Conservation (phyloP, 371 early-diverging fungal genomes). For the Mortierella sp. region DNA sequence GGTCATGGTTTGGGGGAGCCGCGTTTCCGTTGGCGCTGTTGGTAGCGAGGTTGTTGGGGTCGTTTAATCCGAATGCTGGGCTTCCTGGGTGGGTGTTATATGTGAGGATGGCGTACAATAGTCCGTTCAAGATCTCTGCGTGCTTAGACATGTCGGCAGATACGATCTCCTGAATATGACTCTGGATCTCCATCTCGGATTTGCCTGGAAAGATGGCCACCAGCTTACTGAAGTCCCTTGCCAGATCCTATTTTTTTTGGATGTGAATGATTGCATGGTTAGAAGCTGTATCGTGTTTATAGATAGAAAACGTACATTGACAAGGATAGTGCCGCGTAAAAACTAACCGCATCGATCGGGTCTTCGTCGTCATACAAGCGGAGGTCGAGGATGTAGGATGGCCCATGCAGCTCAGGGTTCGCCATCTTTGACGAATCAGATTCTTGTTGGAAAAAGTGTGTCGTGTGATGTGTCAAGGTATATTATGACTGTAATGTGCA, state of each 20-base stretch:
- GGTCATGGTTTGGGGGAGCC: neutral
- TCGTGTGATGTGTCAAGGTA: neutral
- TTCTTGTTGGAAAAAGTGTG: neutral
- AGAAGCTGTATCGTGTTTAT: neutral
- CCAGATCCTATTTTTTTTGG: conserved; percentile 64
- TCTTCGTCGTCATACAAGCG: conserved; percentile 62
- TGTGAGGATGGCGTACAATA: conserved; percentile 76
- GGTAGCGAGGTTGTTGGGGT: neutral
- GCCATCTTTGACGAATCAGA: conserved; percentile 30
- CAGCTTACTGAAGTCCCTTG: conserved; percentile 61
- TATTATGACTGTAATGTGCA: neutral
- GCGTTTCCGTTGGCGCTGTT: conserved; percentile 10
- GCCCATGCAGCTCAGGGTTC: conserved; percentile 25
- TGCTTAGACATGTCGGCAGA: conserved; percentile 71
- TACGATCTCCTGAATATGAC: conserved; percentile 72
- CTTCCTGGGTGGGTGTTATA: conserved; percentile 62
- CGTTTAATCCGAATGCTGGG: conserved; percentile 7
- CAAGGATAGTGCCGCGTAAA: neutral
- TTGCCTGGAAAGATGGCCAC: conserved; percentile 63
- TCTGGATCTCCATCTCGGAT: conserved; percentile 77
- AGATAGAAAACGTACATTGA: neutral
- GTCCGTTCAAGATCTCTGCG: conserved; percentile 71
- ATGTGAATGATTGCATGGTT: neutral
- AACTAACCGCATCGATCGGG: conserved; percentile 59
- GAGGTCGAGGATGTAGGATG: conserved; percentile 64